A percentile compares a stretch with the other conserved stretches of the same genome.
Evolutionary conservation across 2,329 filamentous ascomycete species (phyloP).

Genomic region (Alternaria sp.): DNA sequence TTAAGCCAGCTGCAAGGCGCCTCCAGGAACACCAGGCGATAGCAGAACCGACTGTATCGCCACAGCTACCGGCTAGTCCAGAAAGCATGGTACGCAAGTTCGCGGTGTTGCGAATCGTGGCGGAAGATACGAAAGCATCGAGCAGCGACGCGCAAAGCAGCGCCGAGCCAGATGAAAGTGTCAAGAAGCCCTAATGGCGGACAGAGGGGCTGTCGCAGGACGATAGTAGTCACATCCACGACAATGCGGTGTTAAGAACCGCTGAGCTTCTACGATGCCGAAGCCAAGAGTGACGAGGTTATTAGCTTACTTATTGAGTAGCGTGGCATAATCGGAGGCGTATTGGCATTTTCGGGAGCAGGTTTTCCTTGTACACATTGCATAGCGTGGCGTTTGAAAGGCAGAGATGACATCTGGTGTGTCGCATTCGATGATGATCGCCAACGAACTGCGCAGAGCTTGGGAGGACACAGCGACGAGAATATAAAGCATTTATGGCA

Average conservation of each 20-base stretch:
- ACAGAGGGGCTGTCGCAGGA: not conserved
- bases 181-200: not conserved
- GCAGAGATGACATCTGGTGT: not conserved
- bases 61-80: not conserved
- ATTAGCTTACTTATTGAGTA: not conserved
- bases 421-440: not conserved
- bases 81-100: not conserved
- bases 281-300: not conserved
- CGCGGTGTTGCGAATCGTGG: not conserved
- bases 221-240: not conserved
- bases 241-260: not conserved
- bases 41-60: no score
- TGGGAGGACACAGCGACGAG: not conserved
- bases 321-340: not conserved
- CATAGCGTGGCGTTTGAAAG: not conserved
- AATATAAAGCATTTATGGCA: not conserved
- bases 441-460: not conserved
- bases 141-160: not conserved
- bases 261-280: not conserved
- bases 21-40: fast-evolving
- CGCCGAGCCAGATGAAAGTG: no score
- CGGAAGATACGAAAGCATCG: not conserved
- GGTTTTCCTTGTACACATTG: not conserved
- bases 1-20: not conserved
- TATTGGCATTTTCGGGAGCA: fast-evolving